Evolutionary conservation across 2,329 filamentous ascomycete genomes (phyloP).

Genomic region (Dryadomyces quercus-mongolicae): DNA sequence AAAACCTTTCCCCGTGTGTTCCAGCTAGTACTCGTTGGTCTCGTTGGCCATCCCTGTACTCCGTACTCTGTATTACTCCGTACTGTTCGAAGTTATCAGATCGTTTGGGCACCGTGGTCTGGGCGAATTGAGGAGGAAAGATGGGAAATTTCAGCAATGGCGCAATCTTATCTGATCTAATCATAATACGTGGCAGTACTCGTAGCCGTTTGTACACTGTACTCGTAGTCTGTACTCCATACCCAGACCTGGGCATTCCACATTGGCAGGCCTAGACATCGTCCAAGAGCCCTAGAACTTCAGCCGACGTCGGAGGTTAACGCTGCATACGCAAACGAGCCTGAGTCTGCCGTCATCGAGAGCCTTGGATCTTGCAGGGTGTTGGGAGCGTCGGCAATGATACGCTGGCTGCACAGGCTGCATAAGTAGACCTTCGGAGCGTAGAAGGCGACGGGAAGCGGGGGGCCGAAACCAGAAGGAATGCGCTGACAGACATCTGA

Average conservation of each 20-base stretch:
- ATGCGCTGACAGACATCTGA: no score
- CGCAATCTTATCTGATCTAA: slow-evolving; percentile 7
- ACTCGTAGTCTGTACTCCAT: background rate
- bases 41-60: background rate
- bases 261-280: background rate
- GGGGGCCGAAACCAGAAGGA: background rate
- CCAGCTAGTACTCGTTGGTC: background rate
- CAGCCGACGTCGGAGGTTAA: slow-evolving; percentile 2
- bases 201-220: background rate
- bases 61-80: no score
- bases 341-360: background rate
- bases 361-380: background rate
- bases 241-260: background rate
- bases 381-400: background rate
- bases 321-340: background rate
- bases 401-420: background rate
- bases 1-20: background rate
- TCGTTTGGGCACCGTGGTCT: background rate
- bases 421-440: background rate
- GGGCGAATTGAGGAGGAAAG: background rate
- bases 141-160: background rate
- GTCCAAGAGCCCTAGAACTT: background rate
- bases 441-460: background rate
- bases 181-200: background rate
- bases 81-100: background rate